A percentile compares a stretch with the other conserved stretches of the same genome.
Conservation (phyloP, 768 basidiomycete species). For the Butyriboletus loyo region DNA sequence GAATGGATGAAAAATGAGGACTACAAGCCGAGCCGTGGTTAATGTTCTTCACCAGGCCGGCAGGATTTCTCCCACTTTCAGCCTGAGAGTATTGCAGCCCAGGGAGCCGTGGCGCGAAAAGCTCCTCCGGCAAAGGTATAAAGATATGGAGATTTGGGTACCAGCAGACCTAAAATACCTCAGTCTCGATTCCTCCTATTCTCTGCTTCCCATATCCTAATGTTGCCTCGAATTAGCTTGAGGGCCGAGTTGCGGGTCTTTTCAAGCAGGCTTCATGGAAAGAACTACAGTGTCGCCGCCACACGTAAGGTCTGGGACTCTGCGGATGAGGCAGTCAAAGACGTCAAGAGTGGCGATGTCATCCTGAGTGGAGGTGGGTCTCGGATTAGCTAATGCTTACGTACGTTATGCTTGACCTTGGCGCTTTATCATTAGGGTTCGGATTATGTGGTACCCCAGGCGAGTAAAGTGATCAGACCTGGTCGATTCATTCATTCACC, state of each 20-base stretch:
- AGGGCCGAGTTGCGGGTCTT: slow-evolving; percentile 4
- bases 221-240: slow-evolving; percentile 4
- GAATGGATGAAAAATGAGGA: slow-evolving; percentile 9
- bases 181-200: not conserved
- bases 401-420: not conserved
- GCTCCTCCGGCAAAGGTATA: slow-evolving; percentile 4
- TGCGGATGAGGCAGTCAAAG: slow-evolving; percentile 76
- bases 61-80: not conserved
- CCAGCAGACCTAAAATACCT: not conserved
- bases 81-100: not conserved
- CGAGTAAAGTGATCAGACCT: slow-evolving; percentile 23
- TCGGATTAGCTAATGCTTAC: slow-evolving; percentile 21
- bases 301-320: slow-evolving; percentile 66
- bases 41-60: slow-evolving; percentile 2
- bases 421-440: slow-evolving; percentile 58
- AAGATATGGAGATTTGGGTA: not conserved
- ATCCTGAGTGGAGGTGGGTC: slow-evolving; percentile 75
- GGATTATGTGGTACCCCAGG: slow-evolving; percentile 86
- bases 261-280: not conserved
- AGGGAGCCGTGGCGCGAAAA: not conserved
- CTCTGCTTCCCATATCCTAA: slow-evolving; percentile 1
- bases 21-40: not conserved
- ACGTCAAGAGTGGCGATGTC: slow-evolving; percentile 73
- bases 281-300: slow-evolving; percentile 2
- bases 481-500: slow-evolving; percentile 1